Evolutionary conservation across 371 early-diverging fungal species (phyloP).

Genomic region (Conidiobolus incongruus): DNA sequence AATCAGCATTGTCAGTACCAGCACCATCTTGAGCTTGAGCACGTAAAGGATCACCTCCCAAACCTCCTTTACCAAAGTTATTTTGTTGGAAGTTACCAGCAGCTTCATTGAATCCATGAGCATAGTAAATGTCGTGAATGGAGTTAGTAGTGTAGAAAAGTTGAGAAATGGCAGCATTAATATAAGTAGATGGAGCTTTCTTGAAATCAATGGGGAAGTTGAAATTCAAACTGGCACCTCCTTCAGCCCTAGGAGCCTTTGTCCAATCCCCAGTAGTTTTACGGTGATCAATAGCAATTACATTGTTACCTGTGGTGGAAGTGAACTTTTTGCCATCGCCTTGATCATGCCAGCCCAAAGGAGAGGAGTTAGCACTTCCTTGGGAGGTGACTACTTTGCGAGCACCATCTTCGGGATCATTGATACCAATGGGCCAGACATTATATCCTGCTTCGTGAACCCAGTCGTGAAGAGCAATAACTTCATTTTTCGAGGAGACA

Average conservation of each 20-base stretch:
- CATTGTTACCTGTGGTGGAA: slow-evolving; percentile 60
- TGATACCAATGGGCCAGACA: no score
- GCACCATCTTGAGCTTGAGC: no score
- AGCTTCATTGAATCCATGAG: slow-evolving; percentile 83
- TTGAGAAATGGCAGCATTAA: slow-evolving; percentile 77
- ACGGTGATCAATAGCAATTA: slow-evolving; percentile 44
- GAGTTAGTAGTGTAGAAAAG: slow-evolving; percentile 85
- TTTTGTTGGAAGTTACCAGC: no score
- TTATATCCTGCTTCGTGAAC: no score
- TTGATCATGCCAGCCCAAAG: slow-evolving; percentile 54
- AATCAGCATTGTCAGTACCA: slow-evolving; percentile 35
- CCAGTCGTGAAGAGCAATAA: no score
- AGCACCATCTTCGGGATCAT: no score
- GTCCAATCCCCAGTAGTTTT: slow-evolving; percentile 42
- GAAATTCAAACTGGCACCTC: slow-evolving; percentile 32
- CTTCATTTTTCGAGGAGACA: no score
- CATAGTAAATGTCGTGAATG: slow-evolving; percentile 57
- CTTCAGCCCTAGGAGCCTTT: slow-evolving; percentile 53
- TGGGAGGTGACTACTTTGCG: slow-evolving; percentile 46
- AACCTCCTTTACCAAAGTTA: no score
- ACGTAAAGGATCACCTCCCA: no score
- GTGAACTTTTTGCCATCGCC: slow-evolving; percentile 26
- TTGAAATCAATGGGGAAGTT: slow-evolving; percentile 49
- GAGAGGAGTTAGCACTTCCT: slow-evolving; percentile 40
- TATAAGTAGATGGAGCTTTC: slow-evolving; percentile 39